These are phyloP conservation scores for Neurospora sp. DNA, from an alignment of 495 filamentous ascomycete genomes.

Conservation along the genomic window DNA sequence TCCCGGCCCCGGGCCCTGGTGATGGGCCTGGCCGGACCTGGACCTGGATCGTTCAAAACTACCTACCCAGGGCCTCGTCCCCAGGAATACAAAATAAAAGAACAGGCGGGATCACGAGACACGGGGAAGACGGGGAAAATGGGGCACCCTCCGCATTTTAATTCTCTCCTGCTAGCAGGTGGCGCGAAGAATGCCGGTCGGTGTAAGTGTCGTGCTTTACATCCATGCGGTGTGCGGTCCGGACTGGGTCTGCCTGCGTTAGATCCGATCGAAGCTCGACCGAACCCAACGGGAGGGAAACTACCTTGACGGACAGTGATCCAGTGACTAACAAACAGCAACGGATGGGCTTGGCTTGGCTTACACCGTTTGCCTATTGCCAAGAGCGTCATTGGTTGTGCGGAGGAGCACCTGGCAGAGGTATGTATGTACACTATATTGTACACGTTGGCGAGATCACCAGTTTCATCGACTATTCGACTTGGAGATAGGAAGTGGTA, in stretches of 20 bases:
- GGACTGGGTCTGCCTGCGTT: neutral
- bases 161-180: neutral
- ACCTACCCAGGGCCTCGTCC: neutral
- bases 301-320: neutral
- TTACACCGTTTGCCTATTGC: neutral
- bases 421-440: neutral
- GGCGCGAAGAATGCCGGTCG: neutral
- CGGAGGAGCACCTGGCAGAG: neutral
- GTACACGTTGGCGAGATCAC: neutral
- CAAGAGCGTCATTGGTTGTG: neutral
- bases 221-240: neutral
- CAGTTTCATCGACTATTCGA: neutral
- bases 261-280: neutral
- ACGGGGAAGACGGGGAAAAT: neutral
- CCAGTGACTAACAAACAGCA: neutral
- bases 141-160: neutral
- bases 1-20: neutral
- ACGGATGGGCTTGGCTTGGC: neutral
- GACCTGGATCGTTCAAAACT: neutral
- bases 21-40: neutral
- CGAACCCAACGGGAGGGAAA: neutral
- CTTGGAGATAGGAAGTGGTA: neutral
- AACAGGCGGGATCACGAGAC: neutral
- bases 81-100: neutral
- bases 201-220: neutral